Evolutionary conservation across 169 alveolate species (phyloP).

Genomic region (Haemoproteus tartakovskyi): DNA sequence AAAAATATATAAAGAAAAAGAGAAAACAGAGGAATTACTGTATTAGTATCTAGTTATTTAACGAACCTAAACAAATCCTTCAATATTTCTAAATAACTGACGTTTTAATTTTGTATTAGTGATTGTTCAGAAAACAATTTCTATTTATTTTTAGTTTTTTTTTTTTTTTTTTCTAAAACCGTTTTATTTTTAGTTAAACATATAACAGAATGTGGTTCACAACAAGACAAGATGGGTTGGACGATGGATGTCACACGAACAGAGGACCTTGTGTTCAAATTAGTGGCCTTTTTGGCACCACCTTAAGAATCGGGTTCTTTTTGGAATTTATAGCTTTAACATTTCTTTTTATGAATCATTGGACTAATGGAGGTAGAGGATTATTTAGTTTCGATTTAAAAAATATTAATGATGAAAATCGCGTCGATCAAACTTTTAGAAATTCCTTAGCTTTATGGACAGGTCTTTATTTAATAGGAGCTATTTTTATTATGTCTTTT

Average conservation of each 20-base stretch:
- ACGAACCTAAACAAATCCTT: too few relatives aligned
- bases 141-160: too few relatives aligned
- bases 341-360: slow-evolving; percentile 79
- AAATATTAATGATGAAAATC: slow-evolving; percentile 81
- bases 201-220: slow-evolving; percentile 81
- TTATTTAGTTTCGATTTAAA: slow-evolving; percentile 82
- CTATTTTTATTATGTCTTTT: slow-evolving; percentile 84
- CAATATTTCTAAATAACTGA: too few relatives aligned
- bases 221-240: slow-evolving; percentile 87
- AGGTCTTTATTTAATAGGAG: slow-evolving; percentile 84
- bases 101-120: too few relatives aligned
- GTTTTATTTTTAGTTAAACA: too few relatives aligned
- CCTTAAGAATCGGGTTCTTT: slow-evolving; percentile 81
- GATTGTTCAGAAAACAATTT: too few relatives aligned
- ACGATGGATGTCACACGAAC: slow-evolving; percentile 83
- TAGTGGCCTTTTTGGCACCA: slow-evolving; percentile 74
- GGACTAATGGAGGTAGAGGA: slow-evolving; percentile 84
- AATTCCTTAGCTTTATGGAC: slow-evolving; percentile 75
- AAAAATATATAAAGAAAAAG: too few relatives aligned
- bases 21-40: too few relatives aligned
- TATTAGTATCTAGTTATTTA: too few relatives aligned
- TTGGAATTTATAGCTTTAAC: slow-evolving; percentile 80
- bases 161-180: too few relatives aligned
- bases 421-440: slow-evolving; percentile 80
- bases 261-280: slow-evolving; percentile 86